These are phyloP conservation scores for Candida maltosa DNA, from an alignment of 805 yeast species.

Conservation along the genomic window DNA sequence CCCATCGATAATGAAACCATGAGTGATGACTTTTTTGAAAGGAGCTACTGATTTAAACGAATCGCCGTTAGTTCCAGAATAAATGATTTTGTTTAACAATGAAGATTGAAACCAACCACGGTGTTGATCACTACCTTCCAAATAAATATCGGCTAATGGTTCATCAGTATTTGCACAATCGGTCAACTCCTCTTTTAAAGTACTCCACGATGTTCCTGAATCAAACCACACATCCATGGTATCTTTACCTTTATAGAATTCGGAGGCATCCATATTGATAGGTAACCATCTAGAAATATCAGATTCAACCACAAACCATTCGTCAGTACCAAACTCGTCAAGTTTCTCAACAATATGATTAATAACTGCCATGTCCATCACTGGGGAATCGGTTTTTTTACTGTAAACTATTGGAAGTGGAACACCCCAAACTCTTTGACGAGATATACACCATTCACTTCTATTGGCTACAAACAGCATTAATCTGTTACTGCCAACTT, in stretches of 20 bases:
- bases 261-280: slow-evolving; percentile 29
- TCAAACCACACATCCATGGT: slow-evolving; percentile 99
- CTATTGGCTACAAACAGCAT: slow-evolving; percentile 70
- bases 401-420: slow-evolving; percentile 85
- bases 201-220: slow-evolving; percentile 90
- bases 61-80: slow-evolving; percentile 31
- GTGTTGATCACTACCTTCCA: slow-evolving; percentile 98
- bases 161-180: slow-evolving; percentile 25
- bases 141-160: slow-evolving; percentile 69
- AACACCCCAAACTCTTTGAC: slow-evolving; percentile 98
- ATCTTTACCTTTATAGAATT: slow-evolving; percentile 68
- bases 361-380: slow-evolving; percentile 56
- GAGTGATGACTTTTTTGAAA: slow-evolving; percentile 74
- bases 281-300: slow-evolving; percentile 77
- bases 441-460: slow-evolving; percentile 95
- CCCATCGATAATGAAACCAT: slow-evolving; percentile 89
- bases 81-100: slow-evolving; percentile 67
- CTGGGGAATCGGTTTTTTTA: slow-evolving; percentile 56
- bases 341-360: slow-evolving; percentile 55
- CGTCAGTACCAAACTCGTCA: slow-evolving; percentile 59
- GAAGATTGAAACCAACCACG: slow-evolving; percentile 99
- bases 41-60: slow-evolving; percentile 47
- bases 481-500: slow-evolving; percentile 67
- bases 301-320: slow-evolving; percentile 68
- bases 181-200: slow-evolving; percentile 39